Percentiles rank a stretch among this genome's conserved stretches.
Evolutionary conservation across 23 red algal genomes (phyloP).

Genomic region (Gracilaria vermiculophylla): DNA sequence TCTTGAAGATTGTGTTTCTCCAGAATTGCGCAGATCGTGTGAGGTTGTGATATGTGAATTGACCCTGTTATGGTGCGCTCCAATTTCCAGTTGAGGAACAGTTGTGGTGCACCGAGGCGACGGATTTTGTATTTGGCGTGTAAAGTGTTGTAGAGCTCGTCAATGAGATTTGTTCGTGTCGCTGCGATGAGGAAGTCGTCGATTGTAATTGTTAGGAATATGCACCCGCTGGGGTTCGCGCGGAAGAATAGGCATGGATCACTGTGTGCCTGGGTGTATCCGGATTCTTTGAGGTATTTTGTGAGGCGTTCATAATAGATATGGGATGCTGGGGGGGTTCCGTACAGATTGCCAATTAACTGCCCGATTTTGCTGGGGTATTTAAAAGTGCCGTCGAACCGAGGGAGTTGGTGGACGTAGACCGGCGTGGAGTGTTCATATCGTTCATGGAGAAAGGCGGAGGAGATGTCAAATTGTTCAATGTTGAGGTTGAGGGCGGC

Average conservation of each 20-base stretch:
- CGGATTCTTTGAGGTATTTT: background rate
- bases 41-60: slow-evolving; percentile 15
- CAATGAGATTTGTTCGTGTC: background rate
- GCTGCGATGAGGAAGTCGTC: slow-evolving; percentile 28
- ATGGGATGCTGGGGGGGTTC: background rate
- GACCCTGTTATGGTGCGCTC: background rate
- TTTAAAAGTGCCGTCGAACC: slow-evolving; percentile 16
- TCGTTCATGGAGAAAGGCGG: slow-evolving; percentile 20
- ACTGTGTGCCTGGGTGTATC: background rate
- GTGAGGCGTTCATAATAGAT: background rate
- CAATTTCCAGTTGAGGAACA: slow-evolving; percentile 1
- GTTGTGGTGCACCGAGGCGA: background rate
- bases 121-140: background rate
- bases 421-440: background rate
- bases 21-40: background rate
- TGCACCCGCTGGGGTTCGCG: background rate
- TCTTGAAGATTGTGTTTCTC: background rate
- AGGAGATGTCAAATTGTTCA: slow-evolving; percentile 37
- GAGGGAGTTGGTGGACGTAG: background rate
- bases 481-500: background rate
- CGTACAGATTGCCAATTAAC: slow-evolving; percentile 23
- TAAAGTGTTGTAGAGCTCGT: background rate
- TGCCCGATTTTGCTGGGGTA: background rate
- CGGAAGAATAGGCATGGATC: background rate
- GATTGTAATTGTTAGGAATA: background rate